Evolutionary conservation across 768 basidiomycete species (phyloP), one percentile per base, ranked within the genome.

Genomic region (Cyclocybe aegerita): DNA sequence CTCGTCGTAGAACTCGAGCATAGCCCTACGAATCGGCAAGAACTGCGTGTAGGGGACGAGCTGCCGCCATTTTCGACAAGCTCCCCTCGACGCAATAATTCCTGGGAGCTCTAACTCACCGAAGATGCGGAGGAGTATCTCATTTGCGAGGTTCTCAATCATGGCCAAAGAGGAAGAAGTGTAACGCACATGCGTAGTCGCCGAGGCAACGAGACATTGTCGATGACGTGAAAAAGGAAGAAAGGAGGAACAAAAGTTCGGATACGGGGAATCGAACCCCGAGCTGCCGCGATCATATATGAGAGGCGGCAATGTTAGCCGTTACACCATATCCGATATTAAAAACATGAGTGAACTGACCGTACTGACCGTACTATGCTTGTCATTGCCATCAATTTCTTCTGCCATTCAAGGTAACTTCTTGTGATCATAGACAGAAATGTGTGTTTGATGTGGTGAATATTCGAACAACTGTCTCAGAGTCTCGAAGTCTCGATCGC

Each of bases 281-380:
- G 76, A 77, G 75, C 75, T 76, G 70, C 73, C 75, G 76, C 75
- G 65, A 58, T 47, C 58, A 23, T 23, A 23, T 3, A 63, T 79
- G 79, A 79, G 70, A 81, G 79, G 80, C 79, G 78, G 79, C 71
- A 80, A 81, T 80, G 79, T 78, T 81, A 77, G 76, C 79, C 80
- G 66, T 81, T 81, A 80, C 79, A 81, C 79, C 78, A 79, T 80
- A 82, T 69, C 77, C 62, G 65, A 65, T 5, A 1, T 23, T 23
- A n/a, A n/a, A n/a, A n/a, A n/a, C n/a, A n/a, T n/a, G n/a, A n/a
- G n/a, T n/a, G n/a, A n/a, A n/a, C n/a, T n/a, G n/a, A n/a, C n/a
- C n/a, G n/a, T n/a, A n/a, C n/a, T n/a, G n/a, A n/a, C n/a, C n/a
- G 23, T 23, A 23, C 3, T 23, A 23, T 23, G 23, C 23, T 23